Evolutionary conservation across 139 green algal species (phyloP).

Genomic region (Tetraselmis striata): DNA sequence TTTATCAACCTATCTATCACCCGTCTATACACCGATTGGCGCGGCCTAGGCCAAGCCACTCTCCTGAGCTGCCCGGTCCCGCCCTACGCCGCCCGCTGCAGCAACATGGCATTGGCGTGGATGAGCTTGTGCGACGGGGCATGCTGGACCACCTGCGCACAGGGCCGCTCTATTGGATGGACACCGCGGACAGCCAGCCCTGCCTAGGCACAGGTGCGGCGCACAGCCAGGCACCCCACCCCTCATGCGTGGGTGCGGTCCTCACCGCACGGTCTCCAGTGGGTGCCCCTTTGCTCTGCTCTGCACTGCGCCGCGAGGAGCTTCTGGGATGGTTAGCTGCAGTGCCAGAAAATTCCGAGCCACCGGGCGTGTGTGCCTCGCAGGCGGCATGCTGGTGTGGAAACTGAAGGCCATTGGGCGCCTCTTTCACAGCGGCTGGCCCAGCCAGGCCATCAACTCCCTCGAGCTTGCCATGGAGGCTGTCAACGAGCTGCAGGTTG

Average conservation of each 20-base stretch:
- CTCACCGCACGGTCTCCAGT: too few species aligned
- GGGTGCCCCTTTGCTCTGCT: too few species aligned
- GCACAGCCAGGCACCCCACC: too few species aligned
- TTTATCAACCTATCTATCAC: too few species aligned
- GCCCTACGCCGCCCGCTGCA: too few species aligned
- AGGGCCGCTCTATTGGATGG: conserved; percentile 52
- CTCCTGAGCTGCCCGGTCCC: background rate
- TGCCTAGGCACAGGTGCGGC: conserved; percentile 60
- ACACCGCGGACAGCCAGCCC: conserved; percentile 58
- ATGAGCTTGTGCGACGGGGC: conserved; percentile 53
- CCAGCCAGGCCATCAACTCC: conserved; percentile 64
- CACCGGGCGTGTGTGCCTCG: background rate
- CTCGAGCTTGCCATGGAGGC: conserved; percentile 65
- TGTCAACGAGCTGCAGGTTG: conserved; percentile 37
- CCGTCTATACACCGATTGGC: too few species aligned
- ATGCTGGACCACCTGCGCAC: conserved; percentile 43
- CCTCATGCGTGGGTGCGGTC: too few species aligned
- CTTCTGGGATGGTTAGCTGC: background rate
- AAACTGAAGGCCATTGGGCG: conserved; percentile 28
- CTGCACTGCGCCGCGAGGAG: too few species aligned
- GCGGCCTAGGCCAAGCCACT: background rate
- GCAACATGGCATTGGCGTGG: conserved; percentile 50
- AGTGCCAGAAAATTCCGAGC: too few species aligned
- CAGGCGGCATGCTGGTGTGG: conserved; percentile 31
- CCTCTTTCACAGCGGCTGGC: conserved; percentile 61